Base-by-base conservation (phyloP, 257 asterid genomes). In the Przewalskia tangutica region DNA sequence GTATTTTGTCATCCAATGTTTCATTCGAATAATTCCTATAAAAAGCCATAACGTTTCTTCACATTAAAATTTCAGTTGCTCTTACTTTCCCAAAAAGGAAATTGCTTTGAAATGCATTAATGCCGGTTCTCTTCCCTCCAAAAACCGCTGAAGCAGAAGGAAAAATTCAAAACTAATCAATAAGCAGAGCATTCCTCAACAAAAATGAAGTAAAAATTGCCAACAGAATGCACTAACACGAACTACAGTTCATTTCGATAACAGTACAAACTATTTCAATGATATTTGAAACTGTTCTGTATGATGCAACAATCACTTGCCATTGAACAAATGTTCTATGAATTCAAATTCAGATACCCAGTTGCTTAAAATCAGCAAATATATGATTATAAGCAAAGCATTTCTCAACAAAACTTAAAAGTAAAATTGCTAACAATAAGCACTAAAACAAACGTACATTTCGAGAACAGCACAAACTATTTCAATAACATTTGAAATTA, bases 1-100 rank as follows among this genome's bases (percentile, higher is more conserved):
- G 90, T 46, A 83, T 86, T 85, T 88, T 86, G 84, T 92, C 97
- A 38, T 87, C 88, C 88, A 87, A 42, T 70, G 87, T 84, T 87
- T 86, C 93, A 75, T 85, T 88, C 1, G 91, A 77, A 75, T 86
- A 91, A 64, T 91, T 92, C 87, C 94, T 89, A 64, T 82, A 85
- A 55, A 88, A 89, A 5, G 95, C 94, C 98, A 96, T 92, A 83
- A 77, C 60, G 82, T 83, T 76, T 63, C 38, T 88, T 83, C 80
- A 82, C 98, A 91, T 91, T 71, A 59, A 88, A 64, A 68, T 58
- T 36, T 32, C 40, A n/a, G 62, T 80, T 63, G 20, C 85, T 40
- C 77, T 67, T 48, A 38, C 4, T 17, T 65, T 13, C 16, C 50
- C 60, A 27, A 55, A 32, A 81, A 80, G 58, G 85, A 82, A 90